A percentile compares a stretch with the other conserved stretches of the same genome.
These are phyloP conservation scores for Erythrophleum ivorense DNA, from an alignment of 331 rosid genomes.

Conservation along the genomic window DNA sequence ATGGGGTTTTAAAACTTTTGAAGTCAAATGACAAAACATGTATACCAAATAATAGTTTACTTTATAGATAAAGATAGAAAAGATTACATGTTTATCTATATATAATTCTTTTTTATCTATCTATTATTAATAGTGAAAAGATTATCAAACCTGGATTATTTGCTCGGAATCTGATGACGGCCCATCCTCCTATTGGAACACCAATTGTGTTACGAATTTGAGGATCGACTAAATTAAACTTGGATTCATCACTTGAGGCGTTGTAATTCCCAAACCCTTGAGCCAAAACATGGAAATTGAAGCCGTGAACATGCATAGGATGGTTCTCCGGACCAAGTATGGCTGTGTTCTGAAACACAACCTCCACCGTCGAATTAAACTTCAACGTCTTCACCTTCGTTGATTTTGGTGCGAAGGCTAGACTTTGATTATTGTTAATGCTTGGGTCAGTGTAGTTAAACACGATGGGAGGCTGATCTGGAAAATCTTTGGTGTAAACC, in stretches of 20 bases:
- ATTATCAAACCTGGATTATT: slow-evolving; percentile 62
- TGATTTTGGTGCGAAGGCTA: slow-evolving; percentile 48
- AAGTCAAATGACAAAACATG: too few species aligned
- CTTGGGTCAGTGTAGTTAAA: slow-evolving; percentile 51
- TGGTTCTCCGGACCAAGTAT: slow-evolving; percentile 49
- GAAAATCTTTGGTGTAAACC: slow-evolving; percentile 57
- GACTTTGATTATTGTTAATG: background rate
- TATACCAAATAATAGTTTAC: too few species aligned
- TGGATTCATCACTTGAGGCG: slow-evolving; percentile 35
- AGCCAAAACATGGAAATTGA: slow-evolving; percentile 61
- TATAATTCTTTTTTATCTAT: too few species aligned
- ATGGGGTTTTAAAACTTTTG: too few species aligned
- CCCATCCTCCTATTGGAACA: slow-evolving; percentile 71
- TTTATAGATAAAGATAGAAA: too few species aligned
- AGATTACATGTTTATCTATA: too few species aligned
- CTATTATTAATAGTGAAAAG: too few species aligned
- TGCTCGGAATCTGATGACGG: slow-evolving; percentile 61
- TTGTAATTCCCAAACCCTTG: slow-evolving; percentile 66
- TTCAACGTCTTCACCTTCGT: slow-evolving; percentile 56
- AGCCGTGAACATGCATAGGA: slow-evolving; percentile 67
- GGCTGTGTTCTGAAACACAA: slow-evolving; percentile 58
- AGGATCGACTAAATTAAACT: slow-evolving; percentile 54
- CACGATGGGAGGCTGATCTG: slow-evolving; percentile 47
- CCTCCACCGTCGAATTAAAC: slow-evolving; percentile 60
- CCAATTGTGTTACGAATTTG: slow-evolving; percentile 59